Conservation (phyloP, 805 yeast species). For the Suhomyces xylopsoci region DNA sequence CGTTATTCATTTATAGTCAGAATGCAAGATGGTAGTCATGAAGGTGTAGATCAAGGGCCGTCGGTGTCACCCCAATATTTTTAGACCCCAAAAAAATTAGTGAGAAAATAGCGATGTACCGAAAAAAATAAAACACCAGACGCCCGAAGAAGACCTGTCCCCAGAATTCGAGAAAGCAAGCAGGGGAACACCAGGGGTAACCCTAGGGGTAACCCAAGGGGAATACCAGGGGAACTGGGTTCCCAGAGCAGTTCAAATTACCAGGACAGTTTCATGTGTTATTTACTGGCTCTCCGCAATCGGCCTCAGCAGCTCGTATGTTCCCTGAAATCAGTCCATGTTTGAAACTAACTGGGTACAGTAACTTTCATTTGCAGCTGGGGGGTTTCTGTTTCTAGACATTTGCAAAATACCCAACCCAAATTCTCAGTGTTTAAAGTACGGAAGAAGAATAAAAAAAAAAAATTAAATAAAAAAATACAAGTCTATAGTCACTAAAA, state of each 20-base stretch:
- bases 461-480: not conserved
- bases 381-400: not conserved
- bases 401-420: not conserved
- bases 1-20: not conserved
- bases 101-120: not conserved
- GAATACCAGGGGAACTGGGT: not conserved
- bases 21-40: not conserved
- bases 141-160: not conserved
- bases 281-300: not conserved
- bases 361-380: not conserved
- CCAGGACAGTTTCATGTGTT: not conserved
- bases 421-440: not conserved
- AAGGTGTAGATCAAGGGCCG: not conserved
- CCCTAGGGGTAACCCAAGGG: not conserved
- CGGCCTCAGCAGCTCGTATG: not conserved
- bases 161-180: not conserved
- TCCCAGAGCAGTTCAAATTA: not conserved
- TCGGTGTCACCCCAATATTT: not conserved
- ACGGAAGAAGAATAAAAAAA: not conserved
- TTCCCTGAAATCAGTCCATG: not conserved
- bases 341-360: not conserved
- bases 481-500: not conserved
- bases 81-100: not conserved
- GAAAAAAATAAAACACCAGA: not conserved
- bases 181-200: not conserved